Base-by-base conservation (phyloP, 768 basidiomycete species). In the Lactarius psammicola region DNA sequence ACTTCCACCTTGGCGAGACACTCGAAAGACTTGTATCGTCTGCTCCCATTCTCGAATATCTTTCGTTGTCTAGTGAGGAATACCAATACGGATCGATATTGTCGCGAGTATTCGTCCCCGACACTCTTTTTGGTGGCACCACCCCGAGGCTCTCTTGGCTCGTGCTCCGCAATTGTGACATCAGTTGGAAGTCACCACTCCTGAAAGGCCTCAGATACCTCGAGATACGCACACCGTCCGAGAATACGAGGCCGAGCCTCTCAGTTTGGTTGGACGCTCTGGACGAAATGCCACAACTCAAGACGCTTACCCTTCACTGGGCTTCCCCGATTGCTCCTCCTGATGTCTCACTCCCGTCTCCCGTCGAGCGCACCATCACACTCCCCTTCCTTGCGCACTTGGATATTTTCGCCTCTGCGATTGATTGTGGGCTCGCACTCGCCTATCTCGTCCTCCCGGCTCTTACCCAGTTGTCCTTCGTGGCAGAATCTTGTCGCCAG, bases 131-230 rank as follows among this genome's bases (percentile, higher is more conserved):
- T 44, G 56, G 28, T 13, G 57, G 36, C 9, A 2, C 33, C 15
- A 26, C 49, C 15, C 63, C 63, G 26, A 59, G 51, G 18, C 56
- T 64, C 36, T 46, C 34, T 33, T 17, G 8, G 20, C 30, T 64
- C 11, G 23, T 42, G 20, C 44, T 64, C 28, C 5, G 15, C 28
- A 46, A 28, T 4, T 64, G 56, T 33, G 46, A 54, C 42, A 58
- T 64, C 44, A 17, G 46, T 23, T 64, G 63, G 63, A 44, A 20
- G 13, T 64, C 63, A 9, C 57, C 63, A 31, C 46, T 58, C 23
- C 30, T 64, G 18, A 58, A 40, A 20, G 33, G 33, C 18, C 56
- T 64, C 15, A 20, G 23, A 9, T 10, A 46, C 18, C 56, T 64
- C 15, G 51, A 59, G 13, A 34, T 64, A 40, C 11, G 8, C 10